Evolutionary conservation across 495 filamentous ascomycete genomes (phyloP), one percentile per base, ranked within the genome.

Genomic region (Podospora australis): DNA sequence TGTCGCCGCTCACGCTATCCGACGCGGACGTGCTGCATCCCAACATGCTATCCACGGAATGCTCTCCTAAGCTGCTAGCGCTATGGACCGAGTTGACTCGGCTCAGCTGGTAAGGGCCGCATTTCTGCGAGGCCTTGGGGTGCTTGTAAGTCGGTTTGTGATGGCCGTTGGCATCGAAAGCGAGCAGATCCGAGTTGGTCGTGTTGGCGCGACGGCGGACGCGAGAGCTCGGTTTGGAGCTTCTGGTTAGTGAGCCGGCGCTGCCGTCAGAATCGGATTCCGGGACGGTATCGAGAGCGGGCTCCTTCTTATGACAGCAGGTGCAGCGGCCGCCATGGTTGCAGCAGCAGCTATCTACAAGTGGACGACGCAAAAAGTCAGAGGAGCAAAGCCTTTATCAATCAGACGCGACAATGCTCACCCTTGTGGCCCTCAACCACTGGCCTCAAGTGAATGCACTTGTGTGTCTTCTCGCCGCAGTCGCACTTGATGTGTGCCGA

Each of bases 401-500:
- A 57, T 50, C 53, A 49, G 58, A 62, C 68, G 45, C 44, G 56
- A 50, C 54, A 59, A 58, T 67, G 64, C 72, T 75, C 67, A 75
- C 72, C 72, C 64, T 70, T 71, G 60, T 76, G 72, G 56, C 75
- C 75, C 53, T 81, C 77, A 48, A 74, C 60, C 30, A 63, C 64
- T 42, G 70, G 68, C 49, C 73, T 70, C 47, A 72, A 52, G 62
- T 88, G 81, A 55, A 76, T 71, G 69, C 86, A 88, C 65, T 76
- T 88, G 74, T 74, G 81, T 61, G 72, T 78, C 80, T 91, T 95
- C 68, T 92, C 90, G 66, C 89, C 90, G 71, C 92, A 99, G 66
- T 96, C 91, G 75, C 92, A 99, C 71, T 90, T 91, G 57, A 90
- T 81, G 71, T 99, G 92, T 50, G 90, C 86, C 53, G 92, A 84